These are phyloP conservation scores for Glycyrrhiza uralensis DNA, from an alignment of 306 rosid species.

Conservation along the genomic window DNA sequence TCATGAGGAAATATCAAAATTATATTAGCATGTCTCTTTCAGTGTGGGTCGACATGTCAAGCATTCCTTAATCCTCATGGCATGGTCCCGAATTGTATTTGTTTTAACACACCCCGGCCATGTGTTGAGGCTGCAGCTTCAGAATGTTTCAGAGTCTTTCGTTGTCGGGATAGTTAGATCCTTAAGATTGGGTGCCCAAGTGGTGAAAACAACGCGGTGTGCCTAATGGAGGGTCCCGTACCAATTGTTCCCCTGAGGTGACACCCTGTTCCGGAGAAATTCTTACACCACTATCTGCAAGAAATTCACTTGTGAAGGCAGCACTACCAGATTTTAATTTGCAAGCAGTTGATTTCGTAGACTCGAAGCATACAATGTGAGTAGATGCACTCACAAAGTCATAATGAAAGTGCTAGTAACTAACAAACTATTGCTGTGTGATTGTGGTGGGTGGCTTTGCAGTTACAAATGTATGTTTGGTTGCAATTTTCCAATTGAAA, in stretches of 20 bases:
- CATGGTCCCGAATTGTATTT: not conserved
- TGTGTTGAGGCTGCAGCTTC: conserved; percentile 6
- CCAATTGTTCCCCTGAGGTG: conserved; percentile 1
- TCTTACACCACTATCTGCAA: too few species aligned
- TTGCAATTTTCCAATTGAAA: too few species aligned
- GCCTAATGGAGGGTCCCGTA: not conserved
- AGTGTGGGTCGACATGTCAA: conserved; percentile 29
- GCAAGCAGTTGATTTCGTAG: not conserved
- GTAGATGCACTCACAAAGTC: too few species aligned
- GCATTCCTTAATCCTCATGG: not conserved
- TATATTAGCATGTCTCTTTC: conserved; percentile 14
- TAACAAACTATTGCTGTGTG: too few species aligned
- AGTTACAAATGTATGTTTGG: too few species aligned
- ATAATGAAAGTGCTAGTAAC: too few species aligned
- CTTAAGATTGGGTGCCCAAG: not conserved
- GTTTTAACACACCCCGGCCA: conserved; percentile 16
- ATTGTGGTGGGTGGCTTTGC: too few species aligned
- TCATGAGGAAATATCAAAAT: not conserved
- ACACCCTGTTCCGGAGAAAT: not conserved
- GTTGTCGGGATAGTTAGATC: conserved; percentile 6
- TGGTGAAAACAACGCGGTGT: not conserved
- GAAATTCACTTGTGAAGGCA: not conserved
- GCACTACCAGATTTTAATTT: not conserved
- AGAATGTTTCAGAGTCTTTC: conserved; percentile 16
- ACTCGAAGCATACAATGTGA: too few species aligned